These are phyloP conservation scores for Ascochyta clinopodiicola DNA, from an alignment of 2,329 filamentous ascomycete species.

Conservation along the genomic window DNA sequence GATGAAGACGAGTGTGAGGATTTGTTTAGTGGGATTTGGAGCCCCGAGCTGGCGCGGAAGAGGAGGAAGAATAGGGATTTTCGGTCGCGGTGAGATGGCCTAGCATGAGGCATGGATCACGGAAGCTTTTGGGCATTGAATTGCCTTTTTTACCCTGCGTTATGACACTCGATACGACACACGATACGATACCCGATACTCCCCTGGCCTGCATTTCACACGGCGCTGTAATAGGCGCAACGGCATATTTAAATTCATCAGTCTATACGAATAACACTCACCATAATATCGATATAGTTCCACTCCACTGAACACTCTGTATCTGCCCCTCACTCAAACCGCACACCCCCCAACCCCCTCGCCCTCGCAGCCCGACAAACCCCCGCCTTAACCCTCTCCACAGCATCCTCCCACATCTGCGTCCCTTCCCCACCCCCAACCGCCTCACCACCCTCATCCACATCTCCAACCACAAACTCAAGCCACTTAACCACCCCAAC, in stretches of 20 bases:
- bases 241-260: neutral
- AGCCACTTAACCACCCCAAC: slow-evolving; percentile 73
- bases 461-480: slow-evolving; percentile 48
- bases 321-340: slow-evolving; percentile 21
- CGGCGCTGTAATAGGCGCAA: neutral
- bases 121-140: too few species aligned
- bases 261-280: neutral
- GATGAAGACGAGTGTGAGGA: slow-evolving; percentile 73
- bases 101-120: too few species aligned
- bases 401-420: slow-evolving; percentile 45
- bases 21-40: slow-evolving; percentile 69
- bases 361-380: slow-evolving; percentile 53
- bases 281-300: neutral
- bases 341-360: slow-evolving; percentile 55
- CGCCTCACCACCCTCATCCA: slow-evolving; percentile 4
- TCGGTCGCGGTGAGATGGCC: neutral
- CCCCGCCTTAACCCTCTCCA: slow-evolving; percentile 49
- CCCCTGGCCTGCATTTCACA: neutral
- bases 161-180: neutral
- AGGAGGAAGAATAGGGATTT: slow-evolving; percentile 24
- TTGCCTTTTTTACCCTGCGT: neutral
- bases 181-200: slow-evolving; percentile 6
- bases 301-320: neutral
- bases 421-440: slow-evolving; percentile 4
- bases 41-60: slow-evolving; percentile 58